Percentiles rank a stretch among this genome's conserved stretches.
Evolutionary conservation across 768 basidiomycete species (phyloP).

Genomic region (Termitomyces sp.): DNA sequence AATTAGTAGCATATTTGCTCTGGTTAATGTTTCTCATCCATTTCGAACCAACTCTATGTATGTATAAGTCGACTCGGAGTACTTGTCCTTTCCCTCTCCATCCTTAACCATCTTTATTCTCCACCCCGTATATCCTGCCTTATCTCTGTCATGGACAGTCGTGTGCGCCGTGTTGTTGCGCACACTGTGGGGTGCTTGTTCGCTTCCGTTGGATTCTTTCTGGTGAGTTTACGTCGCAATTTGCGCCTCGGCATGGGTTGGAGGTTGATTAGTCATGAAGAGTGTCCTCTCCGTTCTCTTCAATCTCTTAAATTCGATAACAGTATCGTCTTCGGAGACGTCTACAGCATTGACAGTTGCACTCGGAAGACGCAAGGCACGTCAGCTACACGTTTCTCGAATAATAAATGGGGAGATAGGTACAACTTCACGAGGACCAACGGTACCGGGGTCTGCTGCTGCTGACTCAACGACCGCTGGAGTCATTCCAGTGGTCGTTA

Average conservation of each 20-base stretch:
- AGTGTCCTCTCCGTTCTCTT: slow-evolving; percentile 28
- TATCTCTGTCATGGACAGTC: slow-evolving; percentile 3
- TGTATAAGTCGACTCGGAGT: slow-evolving; percentile 1
- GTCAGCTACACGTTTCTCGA: not conserved
- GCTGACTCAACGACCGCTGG: not conserved
- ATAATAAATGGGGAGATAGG: not conserved
- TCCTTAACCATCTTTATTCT: not conserved
- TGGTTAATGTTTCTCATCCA: not conserved
- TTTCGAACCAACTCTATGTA: not conserved
- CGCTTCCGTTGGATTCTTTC: slow-evolving; percentile 27
- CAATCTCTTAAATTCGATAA: slow-evolving; percentile 3
- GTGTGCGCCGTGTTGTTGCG: slow-evolving; percentile 20
- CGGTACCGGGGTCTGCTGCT: not conserved
- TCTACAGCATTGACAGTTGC: not conserved
- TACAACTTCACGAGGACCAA: not conserved
- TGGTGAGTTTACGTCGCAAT: slow-evolving; percentile 23
- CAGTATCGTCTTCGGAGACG: not conserved
- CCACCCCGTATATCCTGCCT: not conserved
- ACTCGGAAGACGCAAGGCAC: not conserved
- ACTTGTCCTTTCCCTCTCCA: not conserved
- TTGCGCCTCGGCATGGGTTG: not conserved
- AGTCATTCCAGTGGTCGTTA: not conserved
- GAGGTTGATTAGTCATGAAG: slow-evolving; percentile 15
- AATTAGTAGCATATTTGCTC: not conserved
- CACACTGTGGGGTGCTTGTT: slow-evolving; percentile 27